Percentiles rank a stretch among this genome's conserved stretches.
Evolutionary conservation across 2,329 filamentous ascomycete species (phyloP).

Genomic region (Fusarium sp.): DNA sequence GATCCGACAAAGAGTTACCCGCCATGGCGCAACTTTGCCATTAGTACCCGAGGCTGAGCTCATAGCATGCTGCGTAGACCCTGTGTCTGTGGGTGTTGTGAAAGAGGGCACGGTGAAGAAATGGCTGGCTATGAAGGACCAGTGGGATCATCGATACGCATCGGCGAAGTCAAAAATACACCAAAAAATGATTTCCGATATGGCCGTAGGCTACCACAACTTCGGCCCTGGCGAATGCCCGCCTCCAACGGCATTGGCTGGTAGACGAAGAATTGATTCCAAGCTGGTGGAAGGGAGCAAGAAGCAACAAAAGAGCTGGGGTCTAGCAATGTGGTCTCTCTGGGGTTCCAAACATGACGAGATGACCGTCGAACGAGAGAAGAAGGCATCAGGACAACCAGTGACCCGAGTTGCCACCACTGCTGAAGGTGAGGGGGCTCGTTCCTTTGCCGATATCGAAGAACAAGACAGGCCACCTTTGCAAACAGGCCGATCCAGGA

Average conservation of each 20-base stretch:
- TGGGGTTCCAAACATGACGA: conserved; percentile 94
- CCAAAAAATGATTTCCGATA: conserved; percentile 71
- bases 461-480: conserved; percentile 50
- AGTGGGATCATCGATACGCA: conserved; percentile 77
- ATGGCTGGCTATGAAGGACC: conserved; percentile 80
- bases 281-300: conserved; percentile 57
- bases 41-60: conserved; percentile 74
- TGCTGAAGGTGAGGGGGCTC: conserved; percentile 57
- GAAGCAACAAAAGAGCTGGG: conserved; percentile 75
- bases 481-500: conserved; percentile 47
- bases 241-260: conserved; percentile 85
- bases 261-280: conserved; percentile 66
- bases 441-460: conserved; percentile 55
- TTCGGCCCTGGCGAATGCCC: conserved; percentile 79
- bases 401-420: conserved; percentile 49
- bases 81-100: conserved; percentile 77
- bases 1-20: conserved; percentile 88
- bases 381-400: conserved; percentile 58
- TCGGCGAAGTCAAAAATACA: too few species aligned
- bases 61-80: conserved; percentile 70
- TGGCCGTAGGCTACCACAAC: conserved; percentile 75
- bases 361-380: conserved; percentile 71
- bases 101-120: conserved; percentile 83
- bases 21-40: conserved; percentile 78
- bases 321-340: conserved; percentile 83